phyloP scores from a whole-genome alignment of 176 grass and related monocot genomes.

The bread wheat (Triticum aestivum) region DNA sequence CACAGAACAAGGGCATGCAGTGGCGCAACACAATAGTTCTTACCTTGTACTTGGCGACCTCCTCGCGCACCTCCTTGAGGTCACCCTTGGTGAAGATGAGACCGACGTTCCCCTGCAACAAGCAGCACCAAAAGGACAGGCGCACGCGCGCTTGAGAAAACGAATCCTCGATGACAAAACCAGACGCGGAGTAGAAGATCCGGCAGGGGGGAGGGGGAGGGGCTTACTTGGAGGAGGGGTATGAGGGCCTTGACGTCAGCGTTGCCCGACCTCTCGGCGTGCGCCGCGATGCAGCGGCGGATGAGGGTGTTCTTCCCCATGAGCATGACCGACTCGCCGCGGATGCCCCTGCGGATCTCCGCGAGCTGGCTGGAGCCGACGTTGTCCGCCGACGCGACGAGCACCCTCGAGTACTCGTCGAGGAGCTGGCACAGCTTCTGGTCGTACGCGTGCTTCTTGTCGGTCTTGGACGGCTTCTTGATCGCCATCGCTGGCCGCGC shows the following conservation, averaged over 20 bases:
- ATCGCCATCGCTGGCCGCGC: conserved; percentile 48
- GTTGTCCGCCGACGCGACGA: conserved; percentile 71
- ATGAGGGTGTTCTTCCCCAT: conserved; percentile 95
- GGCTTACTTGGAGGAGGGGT: conserved; percentile 56
- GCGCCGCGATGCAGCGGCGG: conserved; percentile 67
- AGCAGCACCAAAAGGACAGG: background rate
- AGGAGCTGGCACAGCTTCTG: conserved; percentile 64
- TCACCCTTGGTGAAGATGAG: conserved; percentile 94
- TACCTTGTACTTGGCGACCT: conserved; percentile 83
- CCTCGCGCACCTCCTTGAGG: conserved; percentile 84
- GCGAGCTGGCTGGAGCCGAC: conserved; percentile 83
- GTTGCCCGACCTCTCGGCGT: conserved; percentile 55
- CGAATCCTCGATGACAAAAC: background rate
- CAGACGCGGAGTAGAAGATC: background rate
- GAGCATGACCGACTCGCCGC: conserved; percentile 73
- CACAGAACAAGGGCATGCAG: background rate
- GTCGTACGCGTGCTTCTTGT: conserved; percentile 80
- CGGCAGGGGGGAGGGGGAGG: no score
- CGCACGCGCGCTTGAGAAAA: background rate
- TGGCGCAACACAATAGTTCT: background rate
- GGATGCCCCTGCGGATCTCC: conserved; percentile 55
- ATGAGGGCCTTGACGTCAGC: conserved; percentile 41
- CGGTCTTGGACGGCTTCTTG: conserved; percentile 52
- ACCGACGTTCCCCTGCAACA: conserved; percentile 67
- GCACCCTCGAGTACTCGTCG: conserved; percentile 75